These are phyloP conservation scores for Remersonia thermophila DNA, from an alignment of 2,329 filamentous ascomycete species.

Conservation along the genomic window DNA sequence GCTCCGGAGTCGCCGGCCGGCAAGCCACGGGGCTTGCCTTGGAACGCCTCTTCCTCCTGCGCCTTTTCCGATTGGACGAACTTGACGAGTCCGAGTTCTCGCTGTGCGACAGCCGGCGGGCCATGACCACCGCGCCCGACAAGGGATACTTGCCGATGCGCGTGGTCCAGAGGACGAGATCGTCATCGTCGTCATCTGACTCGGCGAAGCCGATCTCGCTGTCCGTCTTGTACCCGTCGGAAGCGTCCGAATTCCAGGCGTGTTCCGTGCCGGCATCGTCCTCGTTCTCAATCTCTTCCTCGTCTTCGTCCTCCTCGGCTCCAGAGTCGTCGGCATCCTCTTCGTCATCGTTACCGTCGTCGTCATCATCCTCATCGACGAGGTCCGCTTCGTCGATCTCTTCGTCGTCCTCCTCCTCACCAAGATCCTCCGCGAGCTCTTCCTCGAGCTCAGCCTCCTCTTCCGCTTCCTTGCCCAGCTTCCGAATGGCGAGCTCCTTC, in stretches of 20 bases:
- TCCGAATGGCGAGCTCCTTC: conserved; percentile 81
- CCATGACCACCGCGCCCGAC: conserved; percentile 24
- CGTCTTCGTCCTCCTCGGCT: conserved; percentile 37
- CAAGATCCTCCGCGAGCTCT: conserved; percentile 41
- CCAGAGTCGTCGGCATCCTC: conserved; percentile 37
- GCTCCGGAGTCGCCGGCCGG: conserved; percentile 60
- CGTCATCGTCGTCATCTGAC: conserved; percentile 58
- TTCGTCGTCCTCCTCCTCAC: conserved; percentile 37
- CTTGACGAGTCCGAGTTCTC: conserved; percentile 50
- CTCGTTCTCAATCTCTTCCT: conserved; percentile 39
- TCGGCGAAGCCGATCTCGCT: conserved; percentile 57
- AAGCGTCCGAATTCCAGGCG: conserved; percentile 41
- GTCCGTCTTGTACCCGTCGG: conserved; percentile 62
- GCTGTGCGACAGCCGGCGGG: conserved; percentile 28
- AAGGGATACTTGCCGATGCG: conserved; percentile 29
- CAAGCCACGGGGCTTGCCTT: conserved; percentile 36
- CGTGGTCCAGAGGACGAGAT: conserved; percentile 47
- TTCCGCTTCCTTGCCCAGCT: conserved; percentile 78
- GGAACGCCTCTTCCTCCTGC: conserved; percentile 21
- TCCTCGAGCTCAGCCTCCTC: conserved; percentile 71
- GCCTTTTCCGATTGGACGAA: conserved; percentile 29
- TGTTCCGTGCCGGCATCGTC: conserved; percentile 42
- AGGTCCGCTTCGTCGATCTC: conserved; percentile 39
- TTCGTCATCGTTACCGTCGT: conserved; percentile 36
- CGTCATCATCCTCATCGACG: conserved; percentile 40